These are phyloP conservation scores for Coemansia reversa DNA, from an alignment of 192 early-diverging fungal species.

Conservation along the genomic window DNA sequence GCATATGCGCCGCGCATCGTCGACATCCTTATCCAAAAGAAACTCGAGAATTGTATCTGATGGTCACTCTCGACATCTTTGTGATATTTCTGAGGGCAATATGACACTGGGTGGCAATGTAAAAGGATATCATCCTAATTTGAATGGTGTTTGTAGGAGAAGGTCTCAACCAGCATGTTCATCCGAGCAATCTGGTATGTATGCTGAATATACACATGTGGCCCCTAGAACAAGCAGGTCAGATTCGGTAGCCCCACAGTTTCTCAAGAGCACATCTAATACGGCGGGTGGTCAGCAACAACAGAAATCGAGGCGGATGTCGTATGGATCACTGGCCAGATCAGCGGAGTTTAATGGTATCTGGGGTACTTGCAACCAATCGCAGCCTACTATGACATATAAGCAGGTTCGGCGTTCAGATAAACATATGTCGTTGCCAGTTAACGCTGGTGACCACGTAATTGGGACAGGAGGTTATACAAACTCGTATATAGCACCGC, in stretches of 20 bases:
- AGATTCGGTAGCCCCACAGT: background rate
- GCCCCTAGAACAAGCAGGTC: background rate
- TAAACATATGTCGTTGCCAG: constrained; percentile 16
- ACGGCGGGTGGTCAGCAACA: background rate
- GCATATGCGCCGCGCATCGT: background rate
- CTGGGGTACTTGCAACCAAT: background rate
- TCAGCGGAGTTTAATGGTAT: background rate
- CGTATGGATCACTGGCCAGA: background rate
- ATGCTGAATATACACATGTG: background rate
- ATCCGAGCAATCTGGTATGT: background rate
- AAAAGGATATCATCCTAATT: background rate
- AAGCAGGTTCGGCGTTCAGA: background rate
- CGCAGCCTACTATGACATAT: background rate
- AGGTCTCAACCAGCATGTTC: background rate
- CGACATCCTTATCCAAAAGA: background rate
- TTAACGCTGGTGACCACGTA: background rate
- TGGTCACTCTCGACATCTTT: background rate
- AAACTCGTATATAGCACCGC: background rate
- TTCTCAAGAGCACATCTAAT: background rate
- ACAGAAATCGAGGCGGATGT: background rate
- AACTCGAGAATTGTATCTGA: background rate
- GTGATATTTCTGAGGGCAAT: background rate
- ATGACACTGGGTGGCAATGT: background rate
- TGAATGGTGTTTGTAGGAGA: background rate
- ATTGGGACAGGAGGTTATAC: background rate